Percentiles rank a stretch among this genome's conserved stretches.
Evolutionary conservation across 768 basidiomycete genomes (phyloP).

Genomic region (Phylloporus sp.): DNA sequence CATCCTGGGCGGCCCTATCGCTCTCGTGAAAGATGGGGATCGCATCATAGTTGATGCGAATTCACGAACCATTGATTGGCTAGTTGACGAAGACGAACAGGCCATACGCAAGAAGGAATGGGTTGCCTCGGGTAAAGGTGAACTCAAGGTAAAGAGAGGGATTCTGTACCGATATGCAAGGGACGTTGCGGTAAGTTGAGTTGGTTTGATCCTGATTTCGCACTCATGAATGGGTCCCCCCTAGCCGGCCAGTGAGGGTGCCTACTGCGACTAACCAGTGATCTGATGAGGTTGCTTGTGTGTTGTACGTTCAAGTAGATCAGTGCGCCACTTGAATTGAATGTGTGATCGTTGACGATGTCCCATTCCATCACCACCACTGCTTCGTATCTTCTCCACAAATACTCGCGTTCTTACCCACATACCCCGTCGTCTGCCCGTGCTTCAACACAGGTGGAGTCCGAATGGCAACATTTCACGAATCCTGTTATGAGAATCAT

Average conservation of each 20-base stretch:
- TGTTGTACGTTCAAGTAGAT: slow-evolving; percentile 1
- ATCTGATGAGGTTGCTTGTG: neutral
- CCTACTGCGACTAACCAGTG: slow-evolving; percentile 66
- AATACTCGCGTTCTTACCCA: slow-evolving; percentile 67
- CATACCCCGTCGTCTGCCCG: slow-evolving; percentile 1
- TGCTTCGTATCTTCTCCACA: slow-evolving; percentile 51
- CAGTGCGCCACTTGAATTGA: neutral
- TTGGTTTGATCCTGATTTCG: neutral
- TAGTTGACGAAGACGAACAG: slow-evolving; percentile 66
- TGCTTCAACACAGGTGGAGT: slow-evolving; percentile 23
- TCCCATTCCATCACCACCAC: slow-evolving; percentile 49
- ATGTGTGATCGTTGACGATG: slow-evolving; percentile 12
- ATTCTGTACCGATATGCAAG: slow-evolving; percentile 77
- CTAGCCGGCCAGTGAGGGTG: slow-evolving; percentile 78
- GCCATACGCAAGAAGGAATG: slow-evolving; percentile 57
- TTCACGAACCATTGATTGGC: slow-evolving; percentile 64
- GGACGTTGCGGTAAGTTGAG: slow-evolving; percentile 74
- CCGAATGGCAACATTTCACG: slow-evolving; percentile 77
- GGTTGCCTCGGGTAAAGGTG: slow-evolving; percentile 61
- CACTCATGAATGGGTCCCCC: slow-evolving; percentile 8
- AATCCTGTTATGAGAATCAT: slow-evolving; percentile 64
- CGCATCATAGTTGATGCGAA: slow-evolving; percentile 69
- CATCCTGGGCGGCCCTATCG: slow-evolving; percentile 80
- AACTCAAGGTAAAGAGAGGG: slow-evolving; percentile 69
- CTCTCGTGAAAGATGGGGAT: slow-evolving; percentile 82